Evolutionary conservation across 208 protist genomes (phyloP), one percentile per base, ranked within the genome.

Genomic region (Crithidia acanthocephali): DNA sequence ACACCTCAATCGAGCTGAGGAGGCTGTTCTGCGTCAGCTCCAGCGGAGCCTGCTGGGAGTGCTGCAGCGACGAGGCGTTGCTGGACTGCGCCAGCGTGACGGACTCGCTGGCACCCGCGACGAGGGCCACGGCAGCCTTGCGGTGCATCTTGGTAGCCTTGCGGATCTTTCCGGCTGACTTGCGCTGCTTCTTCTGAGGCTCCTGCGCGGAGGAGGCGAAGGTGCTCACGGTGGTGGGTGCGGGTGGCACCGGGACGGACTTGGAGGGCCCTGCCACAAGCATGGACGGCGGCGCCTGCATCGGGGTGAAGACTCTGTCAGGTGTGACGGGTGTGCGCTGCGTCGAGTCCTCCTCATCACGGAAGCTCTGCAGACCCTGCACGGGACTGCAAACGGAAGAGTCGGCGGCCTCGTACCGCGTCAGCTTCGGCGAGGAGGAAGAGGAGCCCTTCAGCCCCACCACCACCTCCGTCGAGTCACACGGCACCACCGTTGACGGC

Each of bases 81-180:
- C 62, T 59, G 20, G 55, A 64, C 2, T 32, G 51, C 45, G 32
- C 28, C 23, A 59, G n/a, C 13, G 48, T 60, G 35, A 65, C 48
- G 45, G 61, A 30, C 30, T 69, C 63, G 27, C n/a, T 33, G 0
- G 62, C 44, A 6, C 56, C 63, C 16, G 42, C 33, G 11, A 59
- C 56, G 27, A 64, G 32, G 0, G 63, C 62, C 32, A 70, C 48
- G 16, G 45, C 35, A 0, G 55, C 62, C 28, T 65, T 59, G 57
- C 63, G 56, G 53, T 58, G 55, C 71, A 33, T 70, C 56, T 69
- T 76, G 6, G 71, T 51, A 0, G 32, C 33, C 33, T 59, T 58
- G n/a, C 32, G 48, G 23, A 52, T 22, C 35, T 55, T 58, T 3
- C 23, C 33, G 4, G 30, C 62, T 30, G 44, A 40, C 28, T 30